Evolutionary conservation across 306 rosid genomes (phyloP), one percentile per base, ranked within the genome.

Genomic region (Glycyrrhiza uralensis): DNA sequence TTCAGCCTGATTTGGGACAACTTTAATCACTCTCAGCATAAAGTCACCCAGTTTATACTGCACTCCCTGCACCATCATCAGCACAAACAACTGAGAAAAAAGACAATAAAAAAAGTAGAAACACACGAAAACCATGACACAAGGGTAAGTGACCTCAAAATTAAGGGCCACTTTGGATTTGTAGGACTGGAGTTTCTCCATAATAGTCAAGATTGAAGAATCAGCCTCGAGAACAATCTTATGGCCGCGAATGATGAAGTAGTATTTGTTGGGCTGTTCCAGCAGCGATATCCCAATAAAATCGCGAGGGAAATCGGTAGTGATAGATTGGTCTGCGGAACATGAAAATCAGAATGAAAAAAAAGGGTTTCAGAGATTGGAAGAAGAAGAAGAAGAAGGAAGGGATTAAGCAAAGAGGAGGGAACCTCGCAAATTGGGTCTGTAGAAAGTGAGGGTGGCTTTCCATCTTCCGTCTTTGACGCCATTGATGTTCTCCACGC

Each of bases 141-240:
- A 24, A 39, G 2, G 0, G 0, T 0, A 38, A 65, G 4, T 55
- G 0, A 76, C 96, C 91, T 94, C 99, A 35, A 94, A 91, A 86
- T 85, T 75, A 47, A 94, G 95, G 0, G 95, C 86, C 15, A 91
- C 85, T 58, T 85, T 90, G 36, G 85, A 81, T 79, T 88, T 89
- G 77, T 91, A 94, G 23, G 99, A 94, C 88, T 94, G 99, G 66
- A 91, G 74, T 44, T 91, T 94, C 84, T 94, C 99, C 97, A 91
- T 91, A 23, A 94, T 88, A 7, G 76, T 77, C 76, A 86, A 84
- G 76, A 90, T 93, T 0, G 98, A 55, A 13, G 90, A 89, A 76
- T 93, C 94, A 5, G 91, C 97, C 75, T 93, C 97, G 0, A 93
- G 66, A 73, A 90, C 90, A 61, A 93, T 82, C 71, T 81, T 82